A percentile compares a stretch with the other conserved stretches of the same genome.
Conservation (phyloP, 495 filamentous ascomycete genomes). For the Cairneyella variabilis region DNA sequence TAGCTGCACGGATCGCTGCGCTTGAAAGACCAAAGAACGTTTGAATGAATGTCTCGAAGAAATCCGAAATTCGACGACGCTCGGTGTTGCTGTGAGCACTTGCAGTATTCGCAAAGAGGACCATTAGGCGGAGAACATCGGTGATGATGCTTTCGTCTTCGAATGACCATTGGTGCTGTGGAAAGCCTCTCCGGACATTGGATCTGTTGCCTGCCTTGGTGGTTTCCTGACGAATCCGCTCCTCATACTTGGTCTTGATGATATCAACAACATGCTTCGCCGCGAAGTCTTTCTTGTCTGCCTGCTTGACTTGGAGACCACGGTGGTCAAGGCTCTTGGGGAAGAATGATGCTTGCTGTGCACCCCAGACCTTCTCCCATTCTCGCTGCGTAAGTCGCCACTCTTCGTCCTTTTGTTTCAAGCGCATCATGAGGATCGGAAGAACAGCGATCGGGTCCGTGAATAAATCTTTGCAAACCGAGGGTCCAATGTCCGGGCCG, state of each 20-base stretch:
- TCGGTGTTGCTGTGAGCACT: slow-evolving; percentile 66
- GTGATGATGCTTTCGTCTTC: slow-evolving; percentile 74
- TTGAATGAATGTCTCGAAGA: slow-evolving; percentile 85
- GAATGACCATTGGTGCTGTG: slow-evolving; percentile 73
- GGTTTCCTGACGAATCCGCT: slow-evolving; percentile 65
- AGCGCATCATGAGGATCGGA: slow-evolving; percentile 76
- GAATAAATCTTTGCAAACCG: slow-evolving; percentile 80
- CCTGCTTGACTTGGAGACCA: slow-evolving; percentile 75
- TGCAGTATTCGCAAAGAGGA: slow-evolving; percentile 67
- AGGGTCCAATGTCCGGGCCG: slow-evolving; percentile 72
- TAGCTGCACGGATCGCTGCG: slow-evolving; percentile 68
- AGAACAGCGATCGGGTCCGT: slow-evolving; percentile 75
- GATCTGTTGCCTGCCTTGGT: too few species aligned
- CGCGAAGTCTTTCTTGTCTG: slow-evolving; percentile 85
- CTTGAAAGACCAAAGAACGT: slow-evolving; percentile 83
- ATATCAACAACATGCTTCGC: slow-evolving; percentile 81
- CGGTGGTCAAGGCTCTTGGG: slow-evolving; percentile 96
- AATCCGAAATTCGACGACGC: slow-evolving; percentile 69
- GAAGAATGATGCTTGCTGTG: slow-evolving; percentile 86
- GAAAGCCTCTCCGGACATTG: too few species aligned
- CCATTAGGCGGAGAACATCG: slow-evolving; percentile 75
- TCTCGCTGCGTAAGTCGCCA: slow-evolving; percentile 91
- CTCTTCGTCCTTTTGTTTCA: slow-evolving; percentile 93
- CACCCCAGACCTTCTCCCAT: slow-evolving; percentile 98
- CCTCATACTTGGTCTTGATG: slow-evolving; percentile 83